phyloP scores from a whole-genome alignment of 148 eudicot species.

The Dianthus caryophyllus region DNA sequence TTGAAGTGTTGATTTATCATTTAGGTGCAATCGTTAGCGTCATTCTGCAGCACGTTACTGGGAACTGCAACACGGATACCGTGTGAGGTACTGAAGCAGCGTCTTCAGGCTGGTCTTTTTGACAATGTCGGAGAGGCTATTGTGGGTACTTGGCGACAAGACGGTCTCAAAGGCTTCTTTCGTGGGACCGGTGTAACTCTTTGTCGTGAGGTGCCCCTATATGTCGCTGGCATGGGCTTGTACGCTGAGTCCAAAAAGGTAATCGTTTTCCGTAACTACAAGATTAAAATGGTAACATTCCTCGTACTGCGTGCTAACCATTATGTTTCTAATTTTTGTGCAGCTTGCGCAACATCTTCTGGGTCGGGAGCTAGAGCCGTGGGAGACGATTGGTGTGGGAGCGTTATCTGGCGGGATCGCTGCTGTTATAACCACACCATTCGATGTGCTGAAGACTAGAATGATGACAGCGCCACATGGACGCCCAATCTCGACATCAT shows the following conservation, averaged over 20 bases:
- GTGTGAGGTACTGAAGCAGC: constrained; percentile 91
- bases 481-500: constrained; percentile 43
- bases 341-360: constrained; percentile 70
- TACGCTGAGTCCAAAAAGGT: constrained; percentile 97
- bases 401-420: constrained; percentile 89
- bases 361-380: constrained; percentile 80
- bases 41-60: constrained; percentile 83
- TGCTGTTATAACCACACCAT: constrained; percentile 88
- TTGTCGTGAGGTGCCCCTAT: constrained; percentile 89
- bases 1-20: constrained; percentile 10
- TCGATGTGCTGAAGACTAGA: constrained; percentile 86
- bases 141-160: constrained; percentile 81
- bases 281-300: too few relatives aligned
- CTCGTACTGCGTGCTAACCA: neutral
- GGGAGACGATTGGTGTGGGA: constrained; percentile 92
- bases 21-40: constrained; percentile 87
- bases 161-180: constrained; percentile 82
- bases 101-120: constrained; percentile 89
- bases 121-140: constrained; percentile 85
- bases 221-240: constrained; percentile 94
- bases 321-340: neutral
- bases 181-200: constrained; percentile 96
- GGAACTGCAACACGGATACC: constrained; percentile 96
- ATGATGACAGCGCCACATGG: constrained; percentile 95
- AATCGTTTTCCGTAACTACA: neutral